Evolutionary conservation across 73 alveolate species (phyloP).

Genomic region (Tetrahymena malaccensis): DNA sequence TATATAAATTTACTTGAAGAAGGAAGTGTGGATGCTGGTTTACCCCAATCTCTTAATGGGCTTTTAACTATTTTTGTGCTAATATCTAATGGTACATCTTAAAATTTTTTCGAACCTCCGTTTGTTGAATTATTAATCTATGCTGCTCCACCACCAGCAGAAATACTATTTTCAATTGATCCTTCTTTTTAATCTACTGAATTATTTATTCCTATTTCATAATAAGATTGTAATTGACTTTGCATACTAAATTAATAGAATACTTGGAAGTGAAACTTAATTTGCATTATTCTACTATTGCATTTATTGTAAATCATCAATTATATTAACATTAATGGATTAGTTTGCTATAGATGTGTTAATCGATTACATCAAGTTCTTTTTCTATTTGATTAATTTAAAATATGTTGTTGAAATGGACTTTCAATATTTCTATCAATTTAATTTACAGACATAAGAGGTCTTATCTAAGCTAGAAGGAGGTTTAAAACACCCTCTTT

Average conservation of each 20-base stretch:
- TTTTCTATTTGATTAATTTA: neutral
- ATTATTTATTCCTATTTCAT: neutral
- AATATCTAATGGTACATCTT: constrained; percentile 35
- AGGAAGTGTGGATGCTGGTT: constrained; percentile 24
- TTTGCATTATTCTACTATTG: neutral
- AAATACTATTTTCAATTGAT: neutral
- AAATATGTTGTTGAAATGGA: too few relatives aligned
- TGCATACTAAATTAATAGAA: neutral
- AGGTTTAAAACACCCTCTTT: constrained; percentile 15
- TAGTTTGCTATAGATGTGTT: constrained; percentile 5
- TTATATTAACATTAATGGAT: constrained; percentile 16
- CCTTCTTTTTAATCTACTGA: neutral
- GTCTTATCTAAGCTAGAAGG: constrained; percentile 11
- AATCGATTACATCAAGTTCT: constrained; percentile 3
- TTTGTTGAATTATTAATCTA: constrained; percentile 19
- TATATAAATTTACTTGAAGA: neutral
- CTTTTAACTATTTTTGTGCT: constrained; percentile 38
- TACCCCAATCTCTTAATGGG: constrained; percentile 41
- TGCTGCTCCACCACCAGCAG: neutral
- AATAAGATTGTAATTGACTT: neutral
- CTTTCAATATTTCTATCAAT: neutral
- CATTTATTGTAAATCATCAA: constrained; percentile 8
- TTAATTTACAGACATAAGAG: neutral
- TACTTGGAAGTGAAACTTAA: neutral
- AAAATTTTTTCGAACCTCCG: constrained; percentile 25